These are phyloP conservation scores for Fusarium sp. DNA, from an alignment of 2,329 filamentous ascomycete genomes.

Conservation along the genomic window DNA sequence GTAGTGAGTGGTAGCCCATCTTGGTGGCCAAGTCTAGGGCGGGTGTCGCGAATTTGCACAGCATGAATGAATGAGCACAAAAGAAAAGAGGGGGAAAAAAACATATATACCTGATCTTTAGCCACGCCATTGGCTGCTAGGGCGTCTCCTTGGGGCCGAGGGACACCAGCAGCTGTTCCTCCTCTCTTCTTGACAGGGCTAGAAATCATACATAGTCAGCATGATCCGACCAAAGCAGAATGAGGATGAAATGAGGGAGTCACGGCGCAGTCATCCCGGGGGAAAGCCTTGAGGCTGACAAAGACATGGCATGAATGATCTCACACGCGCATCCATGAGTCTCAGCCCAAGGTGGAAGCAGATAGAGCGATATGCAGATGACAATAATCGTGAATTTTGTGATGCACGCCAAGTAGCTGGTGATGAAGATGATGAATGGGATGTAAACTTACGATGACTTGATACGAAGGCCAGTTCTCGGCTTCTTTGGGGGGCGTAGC, in stretches of 20 bases:
- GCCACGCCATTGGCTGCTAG: constrained; percentile 66
- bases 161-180: constrained; percentile 73
- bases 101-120: constrained; percentile 60
- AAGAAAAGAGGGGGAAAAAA: not conserved
- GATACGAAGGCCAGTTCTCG: constrained; percentile 69
- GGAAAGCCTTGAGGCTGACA: not conserved
- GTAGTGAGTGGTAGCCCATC: constrained; percentile 17
- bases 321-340: constrained; percentile 20
- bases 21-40: not conserved
- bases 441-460: constrained; percentile 73
- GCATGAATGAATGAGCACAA: not conserved
- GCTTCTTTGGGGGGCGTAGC: constrained; percentile 66
- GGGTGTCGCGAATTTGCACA: not conserved
- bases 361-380: not conserved
- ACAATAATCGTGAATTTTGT: not conserved
- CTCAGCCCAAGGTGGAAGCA: not conserved
- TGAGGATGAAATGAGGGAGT: not conserved
- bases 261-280: not conserved
- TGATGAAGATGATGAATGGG: not conserved
- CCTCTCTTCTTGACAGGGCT: constrained; percentile 80
- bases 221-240: not conserved
- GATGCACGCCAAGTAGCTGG: not conserved
- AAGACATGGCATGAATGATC: constrained; percentile 17
- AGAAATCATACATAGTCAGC: constrained; percentile 42
- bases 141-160: constrained; percentile 71